Evolutionary conservation across 2,329 filamentous ascomycete genomes (phyloP).

Genomic region (Sclerotinia glacialis): DNA sequence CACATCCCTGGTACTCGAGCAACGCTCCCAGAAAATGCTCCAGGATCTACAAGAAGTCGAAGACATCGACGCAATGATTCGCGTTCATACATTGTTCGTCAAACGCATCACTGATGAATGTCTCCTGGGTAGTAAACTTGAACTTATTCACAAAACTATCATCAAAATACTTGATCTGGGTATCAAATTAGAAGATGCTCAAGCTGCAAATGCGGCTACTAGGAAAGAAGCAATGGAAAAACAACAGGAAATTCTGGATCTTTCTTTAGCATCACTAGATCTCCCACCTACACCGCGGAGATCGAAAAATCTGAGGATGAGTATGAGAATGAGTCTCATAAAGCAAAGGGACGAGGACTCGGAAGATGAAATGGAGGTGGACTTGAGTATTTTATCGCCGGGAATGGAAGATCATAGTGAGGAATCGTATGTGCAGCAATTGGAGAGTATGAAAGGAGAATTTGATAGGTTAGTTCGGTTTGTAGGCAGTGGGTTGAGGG

Average conservation of each 20-base stretch:
- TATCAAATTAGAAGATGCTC: constrained; percentile 64
- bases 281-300: constrained; percentile 36
- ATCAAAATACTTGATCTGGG: constrained; percentile 75
- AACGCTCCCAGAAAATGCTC: constrained; percentile 56
- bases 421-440: constrained; percentile 49
- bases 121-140: constrained; percentile 65
- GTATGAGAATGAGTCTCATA: constrained; percentile 38
- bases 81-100: constrained; percentile 63
- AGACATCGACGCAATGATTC: constrained; percentile 80
- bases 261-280: constrained; percentile 38
- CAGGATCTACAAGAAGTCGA: constrained; percentile 56
- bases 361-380: constrained; percentile 38
- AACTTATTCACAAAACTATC: constrained; percentile 68
- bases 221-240: constrained; percentile 29
- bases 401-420: constrained; percentile 32
- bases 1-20: constrained; percentile 66
- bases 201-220: constrained; percentile 41
- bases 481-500: constrained; percentile 68
- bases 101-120: constrained; percentile 63
- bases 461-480: constrained; percentile 68
- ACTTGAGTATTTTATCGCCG: constrained; percentile 42
- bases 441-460: constrained; percentile 58
- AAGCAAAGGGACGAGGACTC: background rate
- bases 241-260: constrained; percentile 36
- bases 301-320: constrained; percentile 28